Base-by-base conservation (phyloP, 73 alveolate genomes). In the Blepharisma stoltei region DNA sequence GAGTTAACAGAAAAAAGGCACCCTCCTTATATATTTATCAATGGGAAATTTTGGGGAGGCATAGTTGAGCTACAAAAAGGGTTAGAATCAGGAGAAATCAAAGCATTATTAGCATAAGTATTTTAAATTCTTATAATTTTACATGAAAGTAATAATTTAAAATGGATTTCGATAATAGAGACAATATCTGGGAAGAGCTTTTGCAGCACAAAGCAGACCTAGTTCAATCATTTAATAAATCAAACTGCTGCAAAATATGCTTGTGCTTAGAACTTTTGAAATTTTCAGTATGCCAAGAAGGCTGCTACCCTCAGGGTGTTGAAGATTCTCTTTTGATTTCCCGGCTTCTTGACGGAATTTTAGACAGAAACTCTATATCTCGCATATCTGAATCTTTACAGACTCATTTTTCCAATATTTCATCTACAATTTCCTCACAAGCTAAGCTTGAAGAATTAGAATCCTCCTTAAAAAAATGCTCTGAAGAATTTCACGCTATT, bases 11-110 rank as follows among this genome's bases (percentile, higher is more conserved):
- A 38, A 9, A 60, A 60, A 60, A 60, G 23, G 5, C n/a, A 14
- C 14, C 14, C 73, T 8, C 73, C 73, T 60, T 60, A 60, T 60
- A 38, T 60, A 14, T 60, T 60, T 60, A 25, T 60, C 23, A 8
- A 25, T 60, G 73, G 73, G 3, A 60, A 60, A 38, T 60, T 60
- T 25, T 60, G 23, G 14, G 73, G 73, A 60, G 73, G 73, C 46
- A n/a, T 60, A 8, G 23, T 14, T 14, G 73, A 60, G 46, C 4
- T 60, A 25, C 73, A 60, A 25, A 60, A 25, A 25, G 73, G 73
- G 23, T 14, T 60, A 18, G 45, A 25, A 11, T 18, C 48, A 14
- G 73, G 73, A 4, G 73, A 60, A 18, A 14, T 60, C 18, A 25
- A 14, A 25, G 18, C 18, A 1, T 8, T 8, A 60, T 8, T 60